A percentile compares a stretch with the other conserved stretches of the same genome.
These are phyloP conservation scores for Podila horticola DNA, from an alignment of 192 early-diverging fungal species.

Conservation along the genomic window DNA sequence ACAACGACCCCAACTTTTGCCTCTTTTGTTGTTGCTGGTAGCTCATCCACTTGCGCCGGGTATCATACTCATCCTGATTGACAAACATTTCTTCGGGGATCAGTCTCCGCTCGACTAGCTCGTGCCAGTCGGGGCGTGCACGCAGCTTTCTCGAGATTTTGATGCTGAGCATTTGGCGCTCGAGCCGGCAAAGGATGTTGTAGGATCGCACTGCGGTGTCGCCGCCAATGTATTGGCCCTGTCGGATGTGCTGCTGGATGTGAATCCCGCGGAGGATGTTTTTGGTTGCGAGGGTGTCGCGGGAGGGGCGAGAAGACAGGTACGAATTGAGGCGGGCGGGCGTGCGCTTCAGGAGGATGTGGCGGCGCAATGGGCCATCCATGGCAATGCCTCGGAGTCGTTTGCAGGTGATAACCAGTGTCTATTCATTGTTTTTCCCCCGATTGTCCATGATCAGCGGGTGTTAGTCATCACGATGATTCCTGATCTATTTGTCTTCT, in stretches of 20 bases:
- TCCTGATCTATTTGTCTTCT: neutral
- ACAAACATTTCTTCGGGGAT: constrained; percentile 39
- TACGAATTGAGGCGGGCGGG: constrained; percentile 33
- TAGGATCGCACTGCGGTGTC: constrained; percentile 17
- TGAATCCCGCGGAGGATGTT: constrained; percentile 38
- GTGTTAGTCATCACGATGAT: too few relatives aligned
- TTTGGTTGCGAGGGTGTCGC: constrained; percentile 21
- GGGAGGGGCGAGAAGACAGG: constrained; percentile 21
- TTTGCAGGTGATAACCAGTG: constrained; percentile 16
- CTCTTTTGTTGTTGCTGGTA: constrained; percentile 15
- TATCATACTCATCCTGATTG: constrained; percentile 16
- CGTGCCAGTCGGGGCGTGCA: constrained; percentile 22
- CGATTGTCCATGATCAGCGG: neutral
- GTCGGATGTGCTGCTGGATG: constrained; percentile 34
- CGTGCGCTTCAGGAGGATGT: constrained; percentile 40
- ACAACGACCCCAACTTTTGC: neutral
- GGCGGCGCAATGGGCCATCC: constrained; percentile 34
- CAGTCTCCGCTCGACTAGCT: constrained; percentile 30
- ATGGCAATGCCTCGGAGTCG: constrained; percentile 16
- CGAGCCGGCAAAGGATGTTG: constrained; percentile 26
- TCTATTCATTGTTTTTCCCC: constrained; percentile 7
- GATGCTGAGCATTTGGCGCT: constrained; percentile 29
- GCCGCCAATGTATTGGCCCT: constrained; percentile 33
- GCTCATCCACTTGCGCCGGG: constrained; percentile 7
- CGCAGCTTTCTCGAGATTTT: constrained; percentile 26